Conservation (phyloP, 2,329 filamentous ascomycete genomes). For the Diaporthe sp. region DNA sequence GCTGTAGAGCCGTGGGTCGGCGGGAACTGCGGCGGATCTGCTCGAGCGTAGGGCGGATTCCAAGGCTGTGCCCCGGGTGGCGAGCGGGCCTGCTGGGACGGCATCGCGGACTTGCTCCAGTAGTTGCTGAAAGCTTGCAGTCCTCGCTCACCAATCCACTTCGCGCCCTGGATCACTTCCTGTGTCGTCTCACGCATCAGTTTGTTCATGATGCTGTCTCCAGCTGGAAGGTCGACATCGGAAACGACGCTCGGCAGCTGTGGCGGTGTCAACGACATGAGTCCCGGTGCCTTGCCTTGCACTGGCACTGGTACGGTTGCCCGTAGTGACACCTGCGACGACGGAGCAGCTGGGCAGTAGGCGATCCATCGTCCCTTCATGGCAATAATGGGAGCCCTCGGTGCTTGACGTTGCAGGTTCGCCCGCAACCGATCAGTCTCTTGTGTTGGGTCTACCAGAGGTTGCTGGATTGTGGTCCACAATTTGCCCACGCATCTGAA, state of each 20-base stretch:
- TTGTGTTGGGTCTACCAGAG: constrained; percentile 58
- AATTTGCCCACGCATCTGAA: constrained; percentile 85
- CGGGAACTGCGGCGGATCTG: constrained; percentile 71
- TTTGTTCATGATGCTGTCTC: constrained; percentile 78
- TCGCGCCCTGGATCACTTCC: constrained; percentile 78
- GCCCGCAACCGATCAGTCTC: constrained; percentile 56
- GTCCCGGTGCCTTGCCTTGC: constrained; percentile 64
- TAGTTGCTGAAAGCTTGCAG: constrained; percentile 84
- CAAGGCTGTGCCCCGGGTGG: constrained; percentile 58
- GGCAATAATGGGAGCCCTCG: constrained; percentile 74
- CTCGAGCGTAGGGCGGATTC: constrained; percentile 55
- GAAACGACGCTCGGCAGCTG: constrained; percentile 75
- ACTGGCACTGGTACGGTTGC: constrained; percentile 70
- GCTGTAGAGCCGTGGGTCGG: constrained; percentile 77
- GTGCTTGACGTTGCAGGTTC: constrained; percentile 52
- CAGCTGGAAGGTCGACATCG: constrained; percentile 77
- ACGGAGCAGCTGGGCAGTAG: constrained; percentile 78
- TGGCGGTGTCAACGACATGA: constrained; percentile 72
- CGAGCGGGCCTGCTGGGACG: constrained; percentile 58
- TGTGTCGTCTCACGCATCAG: constrained; percentile 84
- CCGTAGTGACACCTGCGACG: constrained; percentile 76
- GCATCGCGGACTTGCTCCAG: constrained; percentile 69
- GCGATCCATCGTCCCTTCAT: constrained; percentile 81
- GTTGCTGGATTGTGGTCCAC: constrained; percentile 86
- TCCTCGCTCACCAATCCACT: constrained; percentile 82